A percentile compares a stretch with the other conserved stretches of the same genome.
These are phyloP conservation scores for Pseudogymnoascus sp. DNA, from an alignment of 2,329 filamentous ascomycete species.

Conservation along the genomic window DNA sequence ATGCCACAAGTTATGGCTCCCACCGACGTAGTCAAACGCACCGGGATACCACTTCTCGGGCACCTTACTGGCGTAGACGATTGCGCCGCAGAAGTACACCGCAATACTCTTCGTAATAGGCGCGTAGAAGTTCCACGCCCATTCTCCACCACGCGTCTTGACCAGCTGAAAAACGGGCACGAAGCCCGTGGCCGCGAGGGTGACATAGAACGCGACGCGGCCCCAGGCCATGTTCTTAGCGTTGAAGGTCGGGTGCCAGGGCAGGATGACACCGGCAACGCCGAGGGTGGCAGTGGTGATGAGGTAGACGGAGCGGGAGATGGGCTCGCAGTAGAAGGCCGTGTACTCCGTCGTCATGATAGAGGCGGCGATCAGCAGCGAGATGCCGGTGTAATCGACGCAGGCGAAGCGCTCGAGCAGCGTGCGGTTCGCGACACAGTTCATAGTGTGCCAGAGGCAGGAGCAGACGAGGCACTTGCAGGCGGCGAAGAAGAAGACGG, in stretches of 20 bases:
- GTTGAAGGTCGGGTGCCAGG: conserved; percentile 96
- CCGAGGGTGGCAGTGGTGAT: conserved; percentile 71
- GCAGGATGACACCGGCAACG: conserved; percentile 78
- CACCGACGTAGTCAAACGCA: conserved; percentile 89
- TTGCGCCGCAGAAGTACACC: conserved; percentile 78
- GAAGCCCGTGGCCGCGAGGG: conserved; percentile 80
- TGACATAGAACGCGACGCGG: conserved; percentile 84
- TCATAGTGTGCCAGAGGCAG: conserved; percentile 98
- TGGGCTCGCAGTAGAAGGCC: conserved; percentile 93
- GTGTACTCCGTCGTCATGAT: conserved; percentile 99
- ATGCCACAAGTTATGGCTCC: conserved; percentile 97
- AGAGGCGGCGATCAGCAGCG: conserved; percentile 83
- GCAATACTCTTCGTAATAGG: conserved; percentile 75
- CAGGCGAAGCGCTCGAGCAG: conserved; percentile 93
- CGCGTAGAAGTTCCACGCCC: conserved; percentile 84
- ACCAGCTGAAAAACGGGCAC: conserved; percentile 79
- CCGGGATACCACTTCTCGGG: conserved; percentile 91
- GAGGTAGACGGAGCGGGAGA: conserved; percentile 83
- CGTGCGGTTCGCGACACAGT: conserved; percentile 81
- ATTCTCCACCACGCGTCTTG: conserved; percentile 65
- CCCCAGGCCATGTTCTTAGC: conserved; percentile 85
- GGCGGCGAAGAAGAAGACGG: conserved; percentile 91
- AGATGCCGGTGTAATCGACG: conserved; percentile 97
- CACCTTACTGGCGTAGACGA: conserved; percentile 83
- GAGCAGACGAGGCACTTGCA: conserved; percentile 93